phyloP scores from a whole-genome alignment of 495 filamentous ascomycete species.

The Penicillium malachiteum region DNA sequence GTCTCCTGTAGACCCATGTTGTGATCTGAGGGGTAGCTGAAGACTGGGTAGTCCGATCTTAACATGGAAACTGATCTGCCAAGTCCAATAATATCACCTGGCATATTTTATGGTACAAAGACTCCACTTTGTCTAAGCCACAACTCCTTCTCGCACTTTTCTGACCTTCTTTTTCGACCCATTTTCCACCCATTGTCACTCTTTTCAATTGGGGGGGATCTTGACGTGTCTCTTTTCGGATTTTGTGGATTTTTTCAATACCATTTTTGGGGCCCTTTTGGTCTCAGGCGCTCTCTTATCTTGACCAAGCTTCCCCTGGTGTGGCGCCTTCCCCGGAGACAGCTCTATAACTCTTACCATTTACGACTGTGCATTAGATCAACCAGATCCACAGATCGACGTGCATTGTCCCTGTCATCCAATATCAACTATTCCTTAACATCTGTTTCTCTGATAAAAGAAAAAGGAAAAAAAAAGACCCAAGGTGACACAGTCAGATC shows the following conservation, averaged over 20 bases:
- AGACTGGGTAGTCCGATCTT: no score
- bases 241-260: slow-evolving; percentile 1
- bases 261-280: slow-evolving; percentile 6
- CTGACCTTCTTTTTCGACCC: slow-evolving; percentile 4
- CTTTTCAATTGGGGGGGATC: background rate
- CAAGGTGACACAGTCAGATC: background rate
- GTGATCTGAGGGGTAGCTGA: no score
- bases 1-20: no score
- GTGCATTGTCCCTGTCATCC: background rate
- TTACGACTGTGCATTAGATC: slow-evolving; percentile 9
- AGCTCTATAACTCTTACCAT: slow-evolving; percentile 2
- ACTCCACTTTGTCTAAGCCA: slow-evolving; percentile 27
- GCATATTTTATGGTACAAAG: slow-evolving; percentile 1
- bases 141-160: slow-evolving; percentile 8
- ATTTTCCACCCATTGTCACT: slow-evolving; percentile 19
- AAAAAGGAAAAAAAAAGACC: background rate
- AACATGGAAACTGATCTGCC: slow-evolving; percentile 11
- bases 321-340: slow-evolving; percentile 12
- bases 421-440: no score
- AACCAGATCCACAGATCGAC: slow-evolving; percentile 2
- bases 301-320: slow-evolving; percentile 14
- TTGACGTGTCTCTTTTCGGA: slow-evolving; percentile 2
- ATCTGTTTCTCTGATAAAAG: background rate
- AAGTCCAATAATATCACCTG: slow-evolving; percentile 19
- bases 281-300: slow-evolving; percentile 10